A percentile compares a stretch with the other conserved stretches of the same genome.
Conservation (phyloP, 2,329 filamentous ascomycete species). For the Aureobasidium zeae region DNA sequence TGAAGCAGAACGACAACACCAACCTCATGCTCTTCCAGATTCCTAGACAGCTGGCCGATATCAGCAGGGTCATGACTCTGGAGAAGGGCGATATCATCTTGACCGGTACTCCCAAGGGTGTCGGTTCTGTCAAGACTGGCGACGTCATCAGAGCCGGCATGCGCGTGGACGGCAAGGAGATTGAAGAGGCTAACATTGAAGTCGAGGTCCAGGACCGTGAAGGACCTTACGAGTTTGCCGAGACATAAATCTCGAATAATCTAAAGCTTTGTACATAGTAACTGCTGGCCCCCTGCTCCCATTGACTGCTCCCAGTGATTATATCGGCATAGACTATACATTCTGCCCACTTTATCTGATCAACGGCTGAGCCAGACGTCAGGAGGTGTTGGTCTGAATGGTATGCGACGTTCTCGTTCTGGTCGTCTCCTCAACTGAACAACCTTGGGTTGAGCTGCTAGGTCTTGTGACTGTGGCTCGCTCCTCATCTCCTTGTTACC, state of each 20-base stretch:
- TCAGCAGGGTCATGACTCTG: slow-evolving; percentile 89
- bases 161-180: slow-evolving; percentile 67
- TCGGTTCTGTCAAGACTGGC: slow-evolving; percentile 74
- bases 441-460: neutral
- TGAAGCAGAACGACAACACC: slow-evolving; percentile 79
- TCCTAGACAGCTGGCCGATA: slow-evolving; percentile 77
- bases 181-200: slow-evolving; percentile 77
- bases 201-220: slow-evolving; percentile 72
- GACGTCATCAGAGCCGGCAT: slow-evolving; percentile 82
- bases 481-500: neutral
- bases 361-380: too few relatives aligned
- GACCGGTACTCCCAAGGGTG: slow-evolving; percentile 95
- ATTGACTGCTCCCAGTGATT: too few relatives aligned
- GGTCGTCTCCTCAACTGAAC: neutral
- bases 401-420: neutral
- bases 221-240: slow-evolving; percentile 62
- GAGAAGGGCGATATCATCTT: slow-evolving; percentile 86
- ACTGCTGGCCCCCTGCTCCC: too few relatives aligned
- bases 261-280: slow-evolving; percentile 4
- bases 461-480: neutral
- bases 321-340: too few relatives aligned
- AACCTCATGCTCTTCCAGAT: slow-evolving; percentile 89
- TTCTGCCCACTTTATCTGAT: too few relatives aligned
- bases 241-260: slow-evolving; percentile 38
- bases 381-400: neutral